A percentile compares a stretch with the other conserved stretches of the same genome.
Conservation (phyloP, 1,284 basidiomycete species). For the Flammula alnicola region DNA sequence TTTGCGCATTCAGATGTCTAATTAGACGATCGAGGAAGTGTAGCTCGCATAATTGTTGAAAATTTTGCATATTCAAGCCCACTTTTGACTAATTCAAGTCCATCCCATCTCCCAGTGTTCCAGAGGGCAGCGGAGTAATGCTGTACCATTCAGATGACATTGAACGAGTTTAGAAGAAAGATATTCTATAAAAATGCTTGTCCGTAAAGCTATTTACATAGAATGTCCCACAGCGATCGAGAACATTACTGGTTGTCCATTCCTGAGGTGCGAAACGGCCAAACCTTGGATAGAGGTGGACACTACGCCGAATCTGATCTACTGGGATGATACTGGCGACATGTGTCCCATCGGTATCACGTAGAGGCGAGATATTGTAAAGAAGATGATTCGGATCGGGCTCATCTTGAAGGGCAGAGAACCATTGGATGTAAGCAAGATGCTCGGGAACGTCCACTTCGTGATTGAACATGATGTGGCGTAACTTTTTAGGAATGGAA, state of each 20-base stretch:
- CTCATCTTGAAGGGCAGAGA: constrained; percentile 11
- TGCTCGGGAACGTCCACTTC: not conserved
- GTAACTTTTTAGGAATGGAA: constrained; percentile 9
- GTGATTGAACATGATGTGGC: not conserved
- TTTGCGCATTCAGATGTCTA: no score
- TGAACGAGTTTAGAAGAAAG: no score
- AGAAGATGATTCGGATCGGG: constrained; percentile 17
- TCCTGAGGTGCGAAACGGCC: constrained; percentile 10
- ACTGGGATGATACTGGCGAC: constrained; percentile 14
- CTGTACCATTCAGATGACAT: no score
- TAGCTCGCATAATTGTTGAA: no score
- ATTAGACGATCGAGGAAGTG: no score
- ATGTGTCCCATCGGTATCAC: not conserved
- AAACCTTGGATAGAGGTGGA: constrained; percentile 21
- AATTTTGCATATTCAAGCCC: no score
- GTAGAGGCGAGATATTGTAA: constrained; percentile 17
- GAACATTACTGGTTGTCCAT: constrained; percentile 21
- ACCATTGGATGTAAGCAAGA: constrained; percentile 28
- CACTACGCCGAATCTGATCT: constrained; percentile 10
- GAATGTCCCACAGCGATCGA: constrained; percentile 13
- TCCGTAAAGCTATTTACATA: constrained; percentile 20
- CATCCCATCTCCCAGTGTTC: no score
- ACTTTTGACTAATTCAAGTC: no score
- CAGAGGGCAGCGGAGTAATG: no score
- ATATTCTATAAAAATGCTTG: no score